Percentiles rank a stretch among this genome's conserved stretches.
phyloP scores from a whole-genome alignment of 2,329 filamentous ascomycete species.

The Penicillium concentricum region DNA sequence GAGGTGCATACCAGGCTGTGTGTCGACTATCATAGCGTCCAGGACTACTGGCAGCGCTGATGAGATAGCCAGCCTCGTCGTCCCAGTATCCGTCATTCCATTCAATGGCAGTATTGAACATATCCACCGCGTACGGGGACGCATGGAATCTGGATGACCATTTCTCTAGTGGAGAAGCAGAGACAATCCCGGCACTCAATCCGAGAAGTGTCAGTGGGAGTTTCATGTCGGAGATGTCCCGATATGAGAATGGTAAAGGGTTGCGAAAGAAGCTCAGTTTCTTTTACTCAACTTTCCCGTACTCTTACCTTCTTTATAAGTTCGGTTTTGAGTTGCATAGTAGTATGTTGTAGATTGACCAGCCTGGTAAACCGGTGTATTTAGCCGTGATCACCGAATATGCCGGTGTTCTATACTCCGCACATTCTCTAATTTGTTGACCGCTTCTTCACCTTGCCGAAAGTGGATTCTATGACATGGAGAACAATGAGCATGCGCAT shows the following conservation, averaged over 20 bases:
- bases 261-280: background rate
- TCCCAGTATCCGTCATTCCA: slow-evolving; percentile 21
- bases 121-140: slow-evolving; percentile 6
- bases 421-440: background rate
- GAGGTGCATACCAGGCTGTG: slow-evolving; percentile 21
- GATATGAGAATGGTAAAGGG: background rate
- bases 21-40: slow-evolving; percentile 20
- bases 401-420: background rate
- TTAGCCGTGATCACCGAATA: background rate
- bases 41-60: slow-evolving; percentile 8
- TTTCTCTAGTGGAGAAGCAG: background rate
- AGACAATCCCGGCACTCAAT: background rate
- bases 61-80: slow-evolving; percentile 15
- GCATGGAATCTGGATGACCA: background rate
- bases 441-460: background rate
- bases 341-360: background rate
- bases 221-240: background rate
- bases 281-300: background rate
- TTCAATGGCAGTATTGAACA: slow-evolving; percentile 20
- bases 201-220: background rate
- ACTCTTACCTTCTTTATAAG: background rate
- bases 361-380: background rate
- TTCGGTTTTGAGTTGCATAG: background rate
- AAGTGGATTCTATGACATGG: background rate
- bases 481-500: no score